Percentiles rank a stretch among this genome's conserved stretches.
phyloP scores from a whole-genome alignment of 176 grass and related monocot genomes.

The Eremochloa ophiuroides region DNA sequence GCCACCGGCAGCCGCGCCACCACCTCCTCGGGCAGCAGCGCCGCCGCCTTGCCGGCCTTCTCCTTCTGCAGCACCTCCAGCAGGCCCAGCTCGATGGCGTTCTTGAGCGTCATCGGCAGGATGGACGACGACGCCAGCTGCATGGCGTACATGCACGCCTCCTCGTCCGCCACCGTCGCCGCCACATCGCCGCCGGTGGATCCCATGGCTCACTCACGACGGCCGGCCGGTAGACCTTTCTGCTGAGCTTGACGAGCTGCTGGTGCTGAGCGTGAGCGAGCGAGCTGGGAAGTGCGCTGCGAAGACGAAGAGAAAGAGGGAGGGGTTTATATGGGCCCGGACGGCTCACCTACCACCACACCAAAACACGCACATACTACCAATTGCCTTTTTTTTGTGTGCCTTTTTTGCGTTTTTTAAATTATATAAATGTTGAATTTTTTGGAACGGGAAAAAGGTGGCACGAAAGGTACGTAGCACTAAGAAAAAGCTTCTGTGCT shows the following conservation, averaged over 20 bases:
- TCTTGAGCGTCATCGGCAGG: constrained; percentile 97
- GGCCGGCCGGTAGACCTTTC: background rate
- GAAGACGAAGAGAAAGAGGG: background rate
- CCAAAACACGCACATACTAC: background rate
- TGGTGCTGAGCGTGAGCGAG: background rate
- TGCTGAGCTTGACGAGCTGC: background rate
- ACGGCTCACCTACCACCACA: constrained; percentile 48
- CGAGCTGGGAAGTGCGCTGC: background rate
- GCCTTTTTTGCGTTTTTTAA: background rate
- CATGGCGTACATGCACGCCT: constrained; percentile 84
- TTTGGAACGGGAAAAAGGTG: background rate
- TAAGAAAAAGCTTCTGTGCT: background rate
- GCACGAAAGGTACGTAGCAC: background rate
- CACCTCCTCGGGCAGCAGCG: constrained; percentile 50
- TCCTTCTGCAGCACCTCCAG: constrained; percentile 54
- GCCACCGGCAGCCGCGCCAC: constrained; percentile 43
- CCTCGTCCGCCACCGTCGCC: constrained; percentile 59
- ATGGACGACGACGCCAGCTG: constrained; percentile 75
- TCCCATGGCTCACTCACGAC: constrained; percentile 30
- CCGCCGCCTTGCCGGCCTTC: constrained; percentile 2
- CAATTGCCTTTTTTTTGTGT: background rate
- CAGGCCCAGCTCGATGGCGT: constrained; percentile 78
- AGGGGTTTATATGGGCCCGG: constrained; percentile 32
- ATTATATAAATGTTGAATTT: background rate
- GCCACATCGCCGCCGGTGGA: constrained; percentile 35